phyloP scores from a whole-genome alignment of 2,329 filamentous ascomycete species.

The Trichothecium sympodiale region DNA sequence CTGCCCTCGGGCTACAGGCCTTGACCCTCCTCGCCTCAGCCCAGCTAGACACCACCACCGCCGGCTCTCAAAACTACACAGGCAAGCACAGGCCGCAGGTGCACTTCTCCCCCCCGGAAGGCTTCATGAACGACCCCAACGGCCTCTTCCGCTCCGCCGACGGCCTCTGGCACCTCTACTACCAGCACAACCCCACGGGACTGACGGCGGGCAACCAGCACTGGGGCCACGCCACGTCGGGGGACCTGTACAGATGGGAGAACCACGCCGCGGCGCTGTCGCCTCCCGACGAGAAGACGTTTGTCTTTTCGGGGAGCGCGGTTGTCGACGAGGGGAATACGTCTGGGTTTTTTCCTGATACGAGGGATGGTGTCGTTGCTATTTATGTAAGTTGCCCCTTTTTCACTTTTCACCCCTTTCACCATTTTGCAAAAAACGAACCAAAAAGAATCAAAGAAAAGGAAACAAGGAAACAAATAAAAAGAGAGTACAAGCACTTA shows the following conservation, averaged over 20 bases:
- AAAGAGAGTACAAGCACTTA: no score
- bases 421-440: conserved; percentile 7
- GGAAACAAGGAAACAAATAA: no score
- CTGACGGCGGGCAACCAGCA: conserved; percentile 47
- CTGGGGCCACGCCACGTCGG: conserved; percentile 55
- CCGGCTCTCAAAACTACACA: conserved; percentile 8
- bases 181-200: conserved; percentile 39
- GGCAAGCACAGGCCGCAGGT: conserved; percentile 35
- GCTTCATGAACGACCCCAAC: conserved; percentile 54
- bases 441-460: no score
- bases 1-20: no score
- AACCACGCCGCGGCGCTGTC: conserved; percentile 54
- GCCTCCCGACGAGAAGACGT: conserved; percentile 29
- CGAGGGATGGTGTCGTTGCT: conserved; percentile 50
- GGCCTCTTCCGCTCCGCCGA: conserved; percentile 48
- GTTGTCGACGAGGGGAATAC: conserved; percentile 54
- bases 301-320: conserved; percentile 42
- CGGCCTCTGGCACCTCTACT: conserved; percentile 53
- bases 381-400: conserved; percentile 17
- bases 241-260: conserved; percentile 52
- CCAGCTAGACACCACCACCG: no score
- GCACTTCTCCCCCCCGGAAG: conserved; percentile 41
- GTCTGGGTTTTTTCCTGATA: conserved; percentile 51
- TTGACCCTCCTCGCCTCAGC: no score
- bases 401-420: background rate